Conservation (phyloP, 805 yeast genomes). For the Grigorovia transvaalensis region DNA sequence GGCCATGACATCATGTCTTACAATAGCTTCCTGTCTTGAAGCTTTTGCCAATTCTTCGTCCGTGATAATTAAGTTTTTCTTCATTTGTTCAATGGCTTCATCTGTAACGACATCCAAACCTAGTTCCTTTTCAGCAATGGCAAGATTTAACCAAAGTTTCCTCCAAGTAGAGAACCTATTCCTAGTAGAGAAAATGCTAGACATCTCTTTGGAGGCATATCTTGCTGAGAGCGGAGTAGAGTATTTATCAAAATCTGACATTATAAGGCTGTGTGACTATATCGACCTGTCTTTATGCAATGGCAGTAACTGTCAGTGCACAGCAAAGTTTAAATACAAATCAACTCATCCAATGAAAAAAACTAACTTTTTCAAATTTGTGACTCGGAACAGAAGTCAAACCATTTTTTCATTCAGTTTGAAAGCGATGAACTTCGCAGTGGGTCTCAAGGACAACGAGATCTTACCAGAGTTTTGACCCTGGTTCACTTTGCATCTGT, state of each 20-base stretch:
- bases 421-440: neutral
- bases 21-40: constrained; percentile 88
- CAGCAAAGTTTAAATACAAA: neutral
- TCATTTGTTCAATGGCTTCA: constrained; percentile 85
- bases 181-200: constrained; percentile 79
- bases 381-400: neutral
- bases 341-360: neutral
- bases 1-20: constrained; percentile 99
- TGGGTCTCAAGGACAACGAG: neutral
- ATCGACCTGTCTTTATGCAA: neutral
- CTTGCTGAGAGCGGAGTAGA: constrained; percentile 90
- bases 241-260: constrained; percentile 55
- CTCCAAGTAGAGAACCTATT: constrained; percentile 98
- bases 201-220: constrained; percentile 97
- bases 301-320: neutral
- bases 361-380: neutral
- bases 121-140: constrained; percentile 87
- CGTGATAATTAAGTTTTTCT: constrained; percentile 64
- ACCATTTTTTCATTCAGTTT: neutral
- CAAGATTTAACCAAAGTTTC: constrained; percentile 89
- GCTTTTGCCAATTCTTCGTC: constrained; percentile 91
- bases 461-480: neutral
- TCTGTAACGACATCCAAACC: constrained; percentile 80
- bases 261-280: constrained; percentile 1
- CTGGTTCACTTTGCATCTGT: neutral